Percentiles rank a stretch among this genome's conserved stretches.
Evolutionary conservation across 306 rosid species (phyloP).

Genomic region (Lagenaria siceraria): DNA sequence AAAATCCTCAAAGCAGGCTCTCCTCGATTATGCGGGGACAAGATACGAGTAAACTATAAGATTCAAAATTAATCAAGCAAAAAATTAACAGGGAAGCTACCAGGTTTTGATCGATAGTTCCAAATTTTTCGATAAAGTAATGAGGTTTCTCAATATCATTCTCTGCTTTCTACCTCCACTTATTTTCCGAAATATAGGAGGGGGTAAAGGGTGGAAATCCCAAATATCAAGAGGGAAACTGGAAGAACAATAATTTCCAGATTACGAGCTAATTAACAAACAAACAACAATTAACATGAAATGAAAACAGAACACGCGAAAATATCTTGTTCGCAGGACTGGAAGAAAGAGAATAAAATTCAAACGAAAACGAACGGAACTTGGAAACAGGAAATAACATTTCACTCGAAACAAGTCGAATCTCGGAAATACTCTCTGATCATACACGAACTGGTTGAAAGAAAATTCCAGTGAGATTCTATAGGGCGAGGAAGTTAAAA

Average conservation of each 20-base stretch:
- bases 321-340: background rate
- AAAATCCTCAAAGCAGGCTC: background rate
- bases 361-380: background rate
- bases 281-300: background rate
- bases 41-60: background rate
- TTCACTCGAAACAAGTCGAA: background rate
- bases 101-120: background rate
- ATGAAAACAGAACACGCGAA: background rate
- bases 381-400: background rate
- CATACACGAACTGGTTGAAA: background rate
- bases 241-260: background rate
- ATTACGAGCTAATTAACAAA: background rate
- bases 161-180: background rate
- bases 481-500: background rate
- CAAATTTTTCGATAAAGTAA: background rate
- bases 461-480: background rate
- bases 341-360: background rate
- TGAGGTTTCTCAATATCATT: background rate
- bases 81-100: background rate
- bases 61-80: background rate
- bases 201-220: background rate
- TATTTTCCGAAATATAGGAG: background rate
- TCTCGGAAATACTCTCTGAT: slow-evolving; percentile 12
- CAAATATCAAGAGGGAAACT: background rate
- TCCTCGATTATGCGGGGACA: background rate